Evolutionary conservation across 139 green algal species (phyloP), one percentile per base, ranked within the genome.

Genomic region (Chlorella sp.): DNA sequence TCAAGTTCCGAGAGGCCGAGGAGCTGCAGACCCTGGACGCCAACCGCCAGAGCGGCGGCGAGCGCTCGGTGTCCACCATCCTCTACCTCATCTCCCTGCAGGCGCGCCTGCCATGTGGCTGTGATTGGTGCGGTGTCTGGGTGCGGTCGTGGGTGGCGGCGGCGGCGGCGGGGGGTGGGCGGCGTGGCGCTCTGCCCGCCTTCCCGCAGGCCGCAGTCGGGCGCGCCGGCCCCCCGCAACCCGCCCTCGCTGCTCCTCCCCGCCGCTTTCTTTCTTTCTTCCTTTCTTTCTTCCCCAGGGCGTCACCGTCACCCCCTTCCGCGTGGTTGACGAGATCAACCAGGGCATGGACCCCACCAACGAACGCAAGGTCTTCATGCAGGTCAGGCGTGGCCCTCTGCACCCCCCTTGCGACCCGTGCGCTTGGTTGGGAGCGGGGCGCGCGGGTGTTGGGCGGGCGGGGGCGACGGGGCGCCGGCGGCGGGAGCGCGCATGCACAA

Each of bases 321-420:
- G 96, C 3, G 96, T 99, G 31, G 93, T 99, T 38, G 96, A 99
- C 77, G 96, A 99, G 83, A 99, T 99, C 88, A 99, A 99, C 83
- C 96, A 99, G 85, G 95, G 96, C 76, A 99, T 99, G 94, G 96
- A 99, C 83, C 84, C 86, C 3, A 81, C 84, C 67, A 98, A 98
- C 81, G 96, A 99, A 87, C 93, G 96, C 70, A 96, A 95, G 83
- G 84, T 96, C 31, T 98, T 97, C 85, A 83, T 87, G 68, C 90
- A 38, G 56, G 23, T 63, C n/a, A n/a, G n/a, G n/a, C n/a, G n/a
- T n/a, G n/a, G n/a, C n/a, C n/a, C n/a, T n/a, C n/a, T n/a, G n/a
- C n/a, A n/a, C n/a, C n/a, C n/a, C n/a, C n/a, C n/a, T n/a, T n/a
- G n/a, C n/a, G n/a, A n/a, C n/a, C n/a, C n/a, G n/a, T n/a, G n/a